Percentiles rank a stretch among this genome's conserved stretches.
phyloP scores from a whole-genome alignment of 2,329 filamentous ascomycete species.

The Fusarium transvaalense region DNA sequence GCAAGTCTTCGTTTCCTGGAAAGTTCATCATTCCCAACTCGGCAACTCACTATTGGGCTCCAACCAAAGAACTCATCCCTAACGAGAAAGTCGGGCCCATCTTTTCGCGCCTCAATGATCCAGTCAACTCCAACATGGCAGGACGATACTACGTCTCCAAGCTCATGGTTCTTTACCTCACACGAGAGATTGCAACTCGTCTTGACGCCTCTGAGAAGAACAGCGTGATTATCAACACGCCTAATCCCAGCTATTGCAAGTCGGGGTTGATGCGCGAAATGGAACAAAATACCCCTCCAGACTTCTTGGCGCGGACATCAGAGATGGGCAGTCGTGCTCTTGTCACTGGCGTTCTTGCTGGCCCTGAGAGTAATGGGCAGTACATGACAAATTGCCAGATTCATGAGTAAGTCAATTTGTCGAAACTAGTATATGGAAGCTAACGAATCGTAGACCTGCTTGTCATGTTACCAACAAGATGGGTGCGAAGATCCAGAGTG shows the following conservation, averaged over 20 bases:
- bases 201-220: slow-evolving; percentile 8
- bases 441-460: slow-evolving; percentile 31
- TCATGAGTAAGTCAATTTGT: slow-evolving; percentile 32
- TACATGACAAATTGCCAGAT: slow-evolving; percentile 53
- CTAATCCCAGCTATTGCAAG: slow-evolving; percentile 58
- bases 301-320: slow-evolving; percentile 56
- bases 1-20: slow-evolving; percentile 38
- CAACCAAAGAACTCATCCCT: slow-evolving; percentile 42
- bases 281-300: neutral
- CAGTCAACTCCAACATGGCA: slow-evolving; percentile 45
- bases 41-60: slow-evolving; percentile 46
- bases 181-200: slow-evolving; percentile 49
- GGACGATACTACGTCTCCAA: slow-evolving; percentile 52
- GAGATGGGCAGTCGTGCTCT: slow-evolving; percentile 59
- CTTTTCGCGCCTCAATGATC: slow-evolving; percentile 50
- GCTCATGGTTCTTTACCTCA: slow-evolving; percentile 49
- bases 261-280: slow-evolving; percentile 48
- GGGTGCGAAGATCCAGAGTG: slow-evolving; percentile 49
- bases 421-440: fast-evolving
- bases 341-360: slow-evolving; percentile 49
- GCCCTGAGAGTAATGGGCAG: slow-evolving; percentile 51
- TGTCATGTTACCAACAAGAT: slow-evolving; percentile 51
- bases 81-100: slow-evolving; percentile 27
- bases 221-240: slow-evolving; percentile 53
- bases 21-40: slow-evolving; percentile 44